Evolutionary conservation across 1,284 basidiomycete genomes (phyloP), one percentile per base, ranked within the genome.

Genomic region (Cutaneotrichosporon sp.): DNA sequence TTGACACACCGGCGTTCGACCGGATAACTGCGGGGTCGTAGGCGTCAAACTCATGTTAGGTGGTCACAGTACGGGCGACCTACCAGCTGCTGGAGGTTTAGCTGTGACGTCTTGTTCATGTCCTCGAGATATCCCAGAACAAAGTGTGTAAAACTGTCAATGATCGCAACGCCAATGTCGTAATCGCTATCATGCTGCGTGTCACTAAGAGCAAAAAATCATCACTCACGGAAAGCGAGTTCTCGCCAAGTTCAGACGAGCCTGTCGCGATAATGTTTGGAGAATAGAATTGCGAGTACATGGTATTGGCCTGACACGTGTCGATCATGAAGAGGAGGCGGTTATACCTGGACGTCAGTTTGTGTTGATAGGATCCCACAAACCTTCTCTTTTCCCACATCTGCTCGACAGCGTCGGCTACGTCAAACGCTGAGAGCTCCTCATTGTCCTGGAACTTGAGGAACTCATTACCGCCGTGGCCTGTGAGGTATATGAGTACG

Each of bases 371-470:
- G 40, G 5, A 16, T 3, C 4, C 8, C 6, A 73, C 85, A 53
- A 65, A 90, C 92, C 93, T 83, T 74, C 90, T 89, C 84, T 98
- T 97, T 77, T 95, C 90, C 85, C 90, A 94, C 96, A 99, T 99
- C 80, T 97, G 94, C 78, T 94, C 93, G 66, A 99, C 90, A 0
- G 96, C 95, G 77, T 99, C 96, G 0, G 96, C 95, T 42, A 97
- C 86, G 76, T 99, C 96, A 65, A 92, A 92, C 0, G 96, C 93
- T 60, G 90, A 92, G 70, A 99, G 92, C 77, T 99, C 97, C 79
- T 99, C 96, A 76, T 92, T 92, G 79, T 99, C 96, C 77, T 99
- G 96, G 78, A 99, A 99, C 80, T 99, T 99, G 71, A 99, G 86
- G 77, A 99, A 99, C 79, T 97, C 96, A 73, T 97, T 91, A 0